Percentiles rank a stretch among this genome's conserved stretches.
phyloP scores from a whole-genome alignment of 192 early-diverging fungal genomes.

The Podila clonocystis region DNA sequence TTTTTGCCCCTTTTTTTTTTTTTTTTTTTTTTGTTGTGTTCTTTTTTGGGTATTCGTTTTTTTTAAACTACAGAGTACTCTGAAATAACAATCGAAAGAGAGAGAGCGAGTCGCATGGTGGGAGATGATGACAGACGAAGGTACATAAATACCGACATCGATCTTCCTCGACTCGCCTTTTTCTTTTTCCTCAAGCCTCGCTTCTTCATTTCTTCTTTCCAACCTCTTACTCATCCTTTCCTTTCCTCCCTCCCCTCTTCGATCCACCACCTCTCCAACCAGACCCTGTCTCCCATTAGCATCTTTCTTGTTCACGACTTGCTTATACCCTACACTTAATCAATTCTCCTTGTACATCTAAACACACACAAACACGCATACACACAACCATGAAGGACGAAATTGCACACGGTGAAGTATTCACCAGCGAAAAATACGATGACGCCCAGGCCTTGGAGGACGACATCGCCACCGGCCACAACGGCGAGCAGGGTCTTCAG shows the following conservation, averaged over 20 bases:
- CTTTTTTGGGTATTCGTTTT: too few relatives aligned
- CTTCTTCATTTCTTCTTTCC: neutral
- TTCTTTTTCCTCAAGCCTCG: neutral
- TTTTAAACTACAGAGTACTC: too few relatives aligned
- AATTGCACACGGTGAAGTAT: neutral
- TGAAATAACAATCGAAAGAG: too few relatives aligned
- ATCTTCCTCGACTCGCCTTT: neutral
- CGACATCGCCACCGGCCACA: neutral
- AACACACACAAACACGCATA: neutral
- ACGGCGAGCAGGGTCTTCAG: conserved; percentile 2
- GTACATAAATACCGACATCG: too few relatives aligned
- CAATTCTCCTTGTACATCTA: neutral
- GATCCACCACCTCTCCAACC: neutral
- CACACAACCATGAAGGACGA: neutral
- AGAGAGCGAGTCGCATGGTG: too few relatives aligned
- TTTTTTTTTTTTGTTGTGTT: too few relatives aligned
- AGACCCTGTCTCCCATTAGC: neutral
- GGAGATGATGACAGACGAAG: too few relatives aligned
- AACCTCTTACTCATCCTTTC: neutral
- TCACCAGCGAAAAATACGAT: neutral
- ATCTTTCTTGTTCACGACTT: neutral
- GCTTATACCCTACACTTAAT: neutral
- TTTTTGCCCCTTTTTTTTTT: too few relatives aligned
- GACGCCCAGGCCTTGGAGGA: neutral
- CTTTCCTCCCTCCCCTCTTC: neutral